Conservation (phyloP, 805 yeast species). For the Yarrowia yakushimensis region DNA sequence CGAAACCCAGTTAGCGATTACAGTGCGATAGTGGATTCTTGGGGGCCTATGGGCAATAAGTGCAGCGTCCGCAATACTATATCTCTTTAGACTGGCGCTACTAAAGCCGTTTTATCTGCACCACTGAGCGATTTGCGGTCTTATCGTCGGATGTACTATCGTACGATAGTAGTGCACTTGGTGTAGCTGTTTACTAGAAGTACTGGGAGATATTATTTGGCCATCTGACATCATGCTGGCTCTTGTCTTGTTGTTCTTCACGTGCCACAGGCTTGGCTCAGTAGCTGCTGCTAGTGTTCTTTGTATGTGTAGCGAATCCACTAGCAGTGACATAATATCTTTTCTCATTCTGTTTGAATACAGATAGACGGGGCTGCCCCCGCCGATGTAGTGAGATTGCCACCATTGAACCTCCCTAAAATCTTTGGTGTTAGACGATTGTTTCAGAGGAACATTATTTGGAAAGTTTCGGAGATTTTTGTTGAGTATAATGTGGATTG, state of each 20-base stretch:
- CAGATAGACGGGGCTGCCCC: not conserved
- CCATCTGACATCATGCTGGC: not conserved
- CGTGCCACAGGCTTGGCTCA: not conserved
- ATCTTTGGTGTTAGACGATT: not conserved
- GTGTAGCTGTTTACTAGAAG: not conserved
- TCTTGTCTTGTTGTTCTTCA: not conserved
- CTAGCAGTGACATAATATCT: not conserved
- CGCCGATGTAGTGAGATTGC: not conserved
- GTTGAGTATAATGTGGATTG: not conserved
- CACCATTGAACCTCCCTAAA: not conserved
- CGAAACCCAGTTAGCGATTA: not conserved
- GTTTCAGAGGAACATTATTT: constrained; percentile 9
- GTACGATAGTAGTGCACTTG: not conserved
- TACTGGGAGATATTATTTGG: not conserved
- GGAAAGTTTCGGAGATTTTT: constrained; percentile 14
- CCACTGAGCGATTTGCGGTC: not conserved
- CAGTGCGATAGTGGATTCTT: too few species aligned
- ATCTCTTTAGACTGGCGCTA: not conserved
- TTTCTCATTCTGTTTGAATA: not conserved
- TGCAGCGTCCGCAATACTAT: not conserved
- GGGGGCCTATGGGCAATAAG: not conserved
- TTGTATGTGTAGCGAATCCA: not conserved
- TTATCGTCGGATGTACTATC: not conserved
- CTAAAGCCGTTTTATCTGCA: not conserved
- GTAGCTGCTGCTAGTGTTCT: not conserved